phyloP scores from a whole-genome alignment of 805 yeast species.

The Candida pseudofarinosa region DNA sequence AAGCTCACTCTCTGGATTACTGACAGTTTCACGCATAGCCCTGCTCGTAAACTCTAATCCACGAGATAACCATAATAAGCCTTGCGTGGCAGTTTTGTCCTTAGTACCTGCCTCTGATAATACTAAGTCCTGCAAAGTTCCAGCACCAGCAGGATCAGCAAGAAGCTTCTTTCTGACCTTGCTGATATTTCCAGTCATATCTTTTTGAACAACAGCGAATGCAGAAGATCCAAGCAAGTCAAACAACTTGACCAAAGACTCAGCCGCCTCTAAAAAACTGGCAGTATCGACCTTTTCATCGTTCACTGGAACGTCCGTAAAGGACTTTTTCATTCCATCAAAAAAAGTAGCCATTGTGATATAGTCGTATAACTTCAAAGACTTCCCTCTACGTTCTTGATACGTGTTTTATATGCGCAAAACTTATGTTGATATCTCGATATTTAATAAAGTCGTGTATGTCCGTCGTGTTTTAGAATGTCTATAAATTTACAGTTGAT shows the following conservation, averaged over 20 bases:
- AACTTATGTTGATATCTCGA: not conserved
- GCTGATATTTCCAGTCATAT: slow-evolving; percentile 80
- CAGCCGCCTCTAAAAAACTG: slow-evolving; percentile 78
- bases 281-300: slow-evolving; percentile 66
- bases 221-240: slow-evolving; percentile 84
- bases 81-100: slow-evolving; percentile 83
- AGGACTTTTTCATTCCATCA: slow-evolving; percentile 71
- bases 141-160: slow-evolving; percentile 56
- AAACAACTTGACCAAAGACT: slow-evolving; percentile 76
- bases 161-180: slow-evolving; percentile 67
- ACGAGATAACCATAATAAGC: slow-evolving; percentile 78
- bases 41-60: slow-evolving; percentile 89
- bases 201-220: slow-evolving; percentile 78
- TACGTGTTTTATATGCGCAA: not conserved
- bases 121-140: slow-evolving; percentile 76
- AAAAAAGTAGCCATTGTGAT: slow-evolving; percentile 65
- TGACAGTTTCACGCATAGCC: slow-evolving; percentile 78
- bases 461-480: not conserved
- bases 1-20: slow-evolving; percentile 60
- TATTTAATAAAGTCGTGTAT: not conserved
- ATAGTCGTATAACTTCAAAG: not conserved
- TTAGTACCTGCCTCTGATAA: slow-evolving; percentile 64
- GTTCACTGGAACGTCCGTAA: slow-evolving; percentile 65
- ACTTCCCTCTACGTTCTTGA: not conserved
- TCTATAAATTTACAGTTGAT: not conserved